A percentile compares a stretch with the other conserved stretches of the same genome.
These are phyloP conservation scores for Alnus rubra DNA, from an alignment of 306 rosid genomes.

Conservation along the genomic window DNA sequence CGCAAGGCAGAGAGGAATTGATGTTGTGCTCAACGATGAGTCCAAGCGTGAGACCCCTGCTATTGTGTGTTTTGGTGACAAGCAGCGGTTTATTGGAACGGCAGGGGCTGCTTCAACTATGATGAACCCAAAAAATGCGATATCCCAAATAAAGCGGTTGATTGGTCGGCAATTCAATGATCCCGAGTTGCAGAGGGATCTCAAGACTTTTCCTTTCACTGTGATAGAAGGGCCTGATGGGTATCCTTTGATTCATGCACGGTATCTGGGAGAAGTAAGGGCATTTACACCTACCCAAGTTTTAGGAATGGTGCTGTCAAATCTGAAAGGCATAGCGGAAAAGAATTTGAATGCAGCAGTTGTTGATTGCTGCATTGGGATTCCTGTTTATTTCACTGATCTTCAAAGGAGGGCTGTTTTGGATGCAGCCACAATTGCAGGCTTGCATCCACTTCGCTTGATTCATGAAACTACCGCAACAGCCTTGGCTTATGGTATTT, in stretches of 20 bases:
- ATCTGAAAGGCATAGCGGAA: constrained; percentile 79
- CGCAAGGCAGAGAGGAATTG: constrained; percentile 95
- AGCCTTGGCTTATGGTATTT: constrained; percentile 94
- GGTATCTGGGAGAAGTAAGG: constrained; percentile 66
- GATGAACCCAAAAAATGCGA: constrained; percentile 93
- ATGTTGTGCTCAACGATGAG: constrained; percentile 93
- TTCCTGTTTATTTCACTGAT: constrained; percentile 90
- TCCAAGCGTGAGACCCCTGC: constrained; percentile 97
- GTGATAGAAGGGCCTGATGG: constrained; percentile 89
- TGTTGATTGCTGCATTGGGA: constrained; percentile 91
- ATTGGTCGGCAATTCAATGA: constrained; percentile 74
- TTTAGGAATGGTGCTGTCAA: constrained; percentile 72
- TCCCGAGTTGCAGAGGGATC: constrained; percentile 79
- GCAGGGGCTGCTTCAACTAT: constrained; percentile 92
- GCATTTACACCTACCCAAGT: constrained; percentile 83
- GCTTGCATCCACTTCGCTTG: constrained; percentile 84
- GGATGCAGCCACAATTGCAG: constrained; percentile 92
- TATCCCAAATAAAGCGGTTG: constrained; percentile 77
- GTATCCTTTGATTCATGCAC: constrained; percentile 71
- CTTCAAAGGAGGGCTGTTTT: constrained; percentile 89
- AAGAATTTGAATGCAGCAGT: constrained; percentile 83
- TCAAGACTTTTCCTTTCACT: constrained; percentile 66
- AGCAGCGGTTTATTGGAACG: constrained; percentile 89
- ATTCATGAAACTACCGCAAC: constrained; percentile 93
- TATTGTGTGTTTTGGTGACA: constrained; percentile 92